Evolutionary conservation across 352 stramenopile genomes (phyloP), one percentile per base, ranked within the genome.

Genomic region (Phytophthora nicotianae): DNA sequence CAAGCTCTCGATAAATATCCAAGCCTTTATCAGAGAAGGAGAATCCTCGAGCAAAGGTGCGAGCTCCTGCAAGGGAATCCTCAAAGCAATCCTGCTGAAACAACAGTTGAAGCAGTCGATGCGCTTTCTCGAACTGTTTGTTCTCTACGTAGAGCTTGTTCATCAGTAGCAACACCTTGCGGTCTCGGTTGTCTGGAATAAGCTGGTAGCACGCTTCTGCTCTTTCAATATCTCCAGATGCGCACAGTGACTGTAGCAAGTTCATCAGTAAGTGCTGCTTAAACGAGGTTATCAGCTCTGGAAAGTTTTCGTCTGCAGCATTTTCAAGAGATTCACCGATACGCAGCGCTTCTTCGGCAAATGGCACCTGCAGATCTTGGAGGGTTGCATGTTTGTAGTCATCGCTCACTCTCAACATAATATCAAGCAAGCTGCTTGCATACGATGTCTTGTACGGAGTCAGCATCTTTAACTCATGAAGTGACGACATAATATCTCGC

Each of bases 391-490:
- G 51, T 35, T 55, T 74, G 62, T 81, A 91, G 29, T 72, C 72
- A 47, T 89, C 74, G 49, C 81, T 81, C 9, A 86, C 59, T 27
- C 72, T 72, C 40, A 55, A 68, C 50, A 91, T 64, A 1, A 92
- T 62, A 48, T 77, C 65, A 21, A 91, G 57, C 23, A 92, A 63
- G 9, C 50, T 55, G 6, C 56, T 61, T 42, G 56, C 62, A 47
- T 81, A 89, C 4, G 70, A 65, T 13, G 46, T 33, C 47, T 90
- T 83, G 58, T 90, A 94, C 13, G 85, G 83, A 33, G 73, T 56
- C 32, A 94, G 50, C 77, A 89, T 90, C 27, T 87, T 83, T n/a
- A 94, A 59, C 24, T 94, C 85, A 26, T 86, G 67, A 2, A 94
- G 52, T 7, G 74, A 79, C 33, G 81, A 77, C 11, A 88, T 56